phyloP scores from a whole-genome alignment of 345 rosid species.

The Euphorbia lathyris region DNA sequence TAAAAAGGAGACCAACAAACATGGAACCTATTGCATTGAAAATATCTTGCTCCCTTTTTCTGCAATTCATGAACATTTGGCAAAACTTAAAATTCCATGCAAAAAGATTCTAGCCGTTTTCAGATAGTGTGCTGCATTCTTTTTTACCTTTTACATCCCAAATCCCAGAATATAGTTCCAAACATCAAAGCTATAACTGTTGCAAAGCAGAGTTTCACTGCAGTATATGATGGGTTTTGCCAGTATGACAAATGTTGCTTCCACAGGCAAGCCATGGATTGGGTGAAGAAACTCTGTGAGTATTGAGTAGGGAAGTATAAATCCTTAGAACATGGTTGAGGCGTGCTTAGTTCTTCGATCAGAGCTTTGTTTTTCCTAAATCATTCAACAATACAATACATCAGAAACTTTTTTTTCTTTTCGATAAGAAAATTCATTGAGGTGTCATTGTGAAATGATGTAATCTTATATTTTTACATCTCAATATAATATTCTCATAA shows the following conservation, averaged over 20 bases:
- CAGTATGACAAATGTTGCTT: constrained; percentile 72
- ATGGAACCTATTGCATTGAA: constrained; percentile 59
- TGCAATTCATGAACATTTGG: constrained; percentile 19
- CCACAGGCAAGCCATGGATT: constrained; percentile 66
- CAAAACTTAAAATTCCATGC: not conserved
- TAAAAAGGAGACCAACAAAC: constrained; percentile 57
- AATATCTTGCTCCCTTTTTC: constrained; percentile 43
- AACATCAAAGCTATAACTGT: constrained; percentile 51
- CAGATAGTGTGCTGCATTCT: not conserved
- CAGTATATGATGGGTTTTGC: constrained; percentile 69
- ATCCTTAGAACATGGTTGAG: constrained; percentile 56
- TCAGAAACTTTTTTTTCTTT: not conserved
- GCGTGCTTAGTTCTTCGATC: constrained; percentile 48
- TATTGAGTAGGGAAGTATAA: constrained; percentile 49
- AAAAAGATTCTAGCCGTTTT: not conserved
- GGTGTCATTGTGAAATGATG: not conserved
- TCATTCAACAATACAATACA: not conserved
- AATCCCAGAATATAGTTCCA: constrained; percentile 69
- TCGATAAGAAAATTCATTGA: no score
- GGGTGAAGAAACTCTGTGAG: constrained; percentile 51
- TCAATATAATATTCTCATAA: no score
- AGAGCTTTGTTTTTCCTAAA: constrained; percentile 50
- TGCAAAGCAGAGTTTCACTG: constrained; percentile 62
- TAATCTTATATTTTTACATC: not conserved
- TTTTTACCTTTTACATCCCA: constrained; percentile 50